phyloP scores from a whole-genome alignment of 257 asterid species.

The Scutellaria minor region DNA sequence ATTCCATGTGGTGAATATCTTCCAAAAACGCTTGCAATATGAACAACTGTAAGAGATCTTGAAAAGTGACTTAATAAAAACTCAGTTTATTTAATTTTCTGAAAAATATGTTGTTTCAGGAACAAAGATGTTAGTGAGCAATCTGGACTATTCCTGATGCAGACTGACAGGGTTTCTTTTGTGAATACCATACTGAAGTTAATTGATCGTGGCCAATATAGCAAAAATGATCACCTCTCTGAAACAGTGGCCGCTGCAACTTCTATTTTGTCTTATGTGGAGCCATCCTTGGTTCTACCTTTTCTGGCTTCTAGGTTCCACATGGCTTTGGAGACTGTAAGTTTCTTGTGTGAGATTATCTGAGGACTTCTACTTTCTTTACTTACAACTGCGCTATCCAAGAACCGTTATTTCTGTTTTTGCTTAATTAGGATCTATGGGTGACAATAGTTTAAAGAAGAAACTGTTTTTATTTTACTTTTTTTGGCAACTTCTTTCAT shows the following conservation, averaged over 20 bases:
- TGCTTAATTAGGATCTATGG: constrained; percentile 10
- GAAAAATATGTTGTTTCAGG: constrained; percentile 58
- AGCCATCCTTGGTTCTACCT: constrained; percentile 94
- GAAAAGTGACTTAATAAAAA: constrained; percentile 12
- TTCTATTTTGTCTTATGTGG: constrained; percentile 90
- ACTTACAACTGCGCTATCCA: constrained; percentile 1
- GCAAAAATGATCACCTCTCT: constrained; percentile 90
- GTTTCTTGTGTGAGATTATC: constrained; percentile 43
- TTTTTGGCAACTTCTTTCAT: constrained; percentile 28
- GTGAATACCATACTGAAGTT: constrained; percentile 76
- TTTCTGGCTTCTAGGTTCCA: constrained; percentile 90
- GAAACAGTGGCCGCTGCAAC: constrained; percentile 95
- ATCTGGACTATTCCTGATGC: constrained; percentile 58
- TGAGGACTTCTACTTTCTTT: background rate
- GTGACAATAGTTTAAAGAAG: constrained; percentile 28
- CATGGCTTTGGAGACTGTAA: constrained; percentile 98
- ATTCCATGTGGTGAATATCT: constrained; percentile 78
- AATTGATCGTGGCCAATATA: constrained; percentile 97
- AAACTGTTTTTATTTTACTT: constrained; percentile 2
- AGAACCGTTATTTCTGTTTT: constrained; percentile 18
- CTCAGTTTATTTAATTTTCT: constrained; percentile 36
- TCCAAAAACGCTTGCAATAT: constrained; percentile 82
- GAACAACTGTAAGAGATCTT: constrained; percentile 82
- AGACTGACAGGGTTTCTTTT: constrained; percentile 81
- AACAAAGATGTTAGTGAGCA: constrained; percentile 56